Conservation (phyloP, 2,329 filamentous ascomycete species). For the Whalleya microplaca region DNA sequence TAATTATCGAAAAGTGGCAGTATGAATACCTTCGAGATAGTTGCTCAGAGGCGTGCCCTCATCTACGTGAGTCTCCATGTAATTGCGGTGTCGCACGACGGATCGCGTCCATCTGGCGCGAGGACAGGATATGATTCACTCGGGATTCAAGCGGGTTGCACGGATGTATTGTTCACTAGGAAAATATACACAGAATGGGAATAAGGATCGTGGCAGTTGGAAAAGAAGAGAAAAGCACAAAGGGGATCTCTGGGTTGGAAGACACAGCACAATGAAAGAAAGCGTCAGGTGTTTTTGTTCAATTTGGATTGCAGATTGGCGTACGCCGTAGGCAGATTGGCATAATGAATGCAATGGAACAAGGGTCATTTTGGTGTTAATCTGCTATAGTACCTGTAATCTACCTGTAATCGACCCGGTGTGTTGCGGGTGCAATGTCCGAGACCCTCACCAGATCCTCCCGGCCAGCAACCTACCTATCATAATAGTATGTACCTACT, state of each 20-base stretch:
- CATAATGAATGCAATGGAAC: neutral
- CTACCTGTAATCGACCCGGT: too few relatives aligned
- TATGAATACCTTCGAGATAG: slow-evolving; percentile 38
- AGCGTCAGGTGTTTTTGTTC: slow-evolving; percentile 25
- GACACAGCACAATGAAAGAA: neutral
- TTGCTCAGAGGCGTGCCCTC: slow-evolving; percentile 41
- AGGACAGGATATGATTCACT: slow-evolving; percentile 15
- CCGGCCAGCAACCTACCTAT: too few relatives aligned
- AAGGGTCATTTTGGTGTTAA: too few relatives aligned
- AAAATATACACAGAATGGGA: slow-evolving; percentile 3
- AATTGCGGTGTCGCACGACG: slow-evolving; percentile 33
- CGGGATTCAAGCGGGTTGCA: slow-evolving; percentile 5
- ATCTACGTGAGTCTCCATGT: slow-evolving; percentile 41
- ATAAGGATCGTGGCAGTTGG: slow-evolving; percentile 6
- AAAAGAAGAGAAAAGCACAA: slow-evolving; percentile 6
- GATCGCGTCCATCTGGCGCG: slow-evolving; percentile 38
- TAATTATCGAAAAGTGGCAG: slow-evolving; percentile 3
- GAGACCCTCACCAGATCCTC: slow-evolving; percentile 13
- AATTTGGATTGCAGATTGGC: slow-evolving; percentile 25
- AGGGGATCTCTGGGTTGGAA: neutral
- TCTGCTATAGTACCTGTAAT: too few relatives aligned
- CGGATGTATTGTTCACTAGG: neutral
- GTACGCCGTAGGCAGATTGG: too few relatives aligned
- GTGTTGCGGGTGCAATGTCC: slow-evolving; percentile 28
- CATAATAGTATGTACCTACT: too few relatives aligned